Evolutionary conservation across 148 eudicot species (phyloP).

Genomic region (Camellia japonica): DNA sequence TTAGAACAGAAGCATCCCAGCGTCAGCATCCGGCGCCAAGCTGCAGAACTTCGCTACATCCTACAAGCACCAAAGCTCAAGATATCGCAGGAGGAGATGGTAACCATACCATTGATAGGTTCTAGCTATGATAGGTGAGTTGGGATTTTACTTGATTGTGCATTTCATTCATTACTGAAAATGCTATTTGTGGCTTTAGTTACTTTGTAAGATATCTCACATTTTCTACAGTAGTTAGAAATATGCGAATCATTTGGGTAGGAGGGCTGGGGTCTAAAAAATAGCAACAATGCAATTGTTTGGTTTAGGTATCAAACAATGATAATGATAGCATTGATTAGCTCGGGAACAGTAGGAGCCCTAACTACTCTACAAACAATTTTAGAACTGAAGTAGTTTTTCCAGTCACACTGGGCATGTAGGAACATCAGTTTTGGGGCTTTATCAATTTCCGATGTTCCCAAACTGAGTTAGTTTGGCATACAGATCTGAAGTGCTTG

Average conservation of each 20-base stretch:
- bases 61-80: conserved; percentile 97
- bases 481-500: not conserved
- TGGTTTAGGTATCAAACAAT: not conserved
- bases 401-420: not conserved
- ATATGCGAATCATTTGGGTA: not conserved
- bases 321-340: not conserved
- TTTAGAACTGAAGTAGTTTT: not conserved
- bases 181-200: not conserved
- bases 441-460: not conserved
- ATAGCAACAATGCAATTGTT: not conserved
- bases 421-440: not conserved
- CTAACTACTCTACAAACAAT: not conserved
- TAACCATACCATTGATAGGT: conserved; percentile 90
- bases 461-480: not conserved
- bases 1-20: conserved; percentile 77
- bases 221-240: not conserved
- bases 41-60: conserved; percentile 87
- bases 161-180: not conserved
- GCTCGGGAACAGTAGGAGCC: not conserved
- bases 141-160: conserved; percentile 13
- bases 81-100: conserved; percentile 98
- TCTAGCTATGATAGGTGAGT: conserved; percentile 87
- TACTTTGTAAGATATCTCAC: not conserved
- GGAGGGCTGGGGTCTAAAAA: not conserved
- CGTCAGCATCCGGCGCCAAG: conserved; percentile 82